Evolutionary conservation across 768 basidiomycete genomes (phyloP).

Genomic region (Calocybe gangraenosa): DNA sequence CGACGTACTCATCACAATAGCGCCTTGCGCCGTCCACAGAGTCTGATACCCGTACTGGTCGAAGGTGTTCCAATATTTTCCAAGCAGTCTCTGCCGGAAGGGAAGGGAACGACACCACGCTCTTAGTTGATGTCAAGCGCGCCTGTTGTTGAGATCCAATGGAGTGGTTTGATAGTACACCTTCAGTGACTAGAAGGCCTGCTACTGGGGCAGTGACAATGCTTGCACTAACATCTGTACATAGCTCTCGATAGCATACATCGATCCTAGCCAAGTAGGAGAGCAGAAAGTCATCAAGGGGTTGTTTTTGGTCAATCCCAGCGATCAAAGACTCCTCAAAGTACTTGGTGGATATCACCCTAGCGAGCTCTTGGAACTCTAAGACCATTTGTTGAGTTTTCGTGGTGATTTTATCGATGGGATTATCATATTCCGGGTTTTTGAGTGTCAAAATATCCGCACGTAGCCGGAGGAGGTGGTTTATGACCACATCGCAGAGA

Average conservation of each 20-base stretch:
- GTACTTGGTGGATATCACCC: too few species aligned
- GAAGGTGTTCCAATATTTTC: slow-evolving; percentile 5
- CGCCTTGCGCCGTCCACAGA: neutral
- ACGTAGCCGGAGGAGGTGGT: neutral
- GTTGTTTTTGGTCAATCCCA: neutral
- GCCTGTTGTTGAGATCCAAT: neutral
- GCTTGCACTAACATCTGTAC: neutral
- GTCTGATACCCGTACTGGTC: neutral
- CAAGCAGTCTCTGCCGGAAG: slow-evolving; percentile 10
- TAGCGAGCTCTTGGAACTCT: neutral
- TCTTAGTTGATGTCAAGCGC: neutral
- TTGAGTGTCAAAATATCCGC: neutral
- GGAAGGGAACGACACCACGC: neutral
- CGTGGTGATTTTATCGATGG: neutral
- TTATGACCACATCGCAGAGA: neutral
- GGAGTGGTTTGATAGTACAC: neutral
- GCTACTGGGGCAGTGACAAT: neutral
- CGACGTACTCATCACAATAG: neutral
- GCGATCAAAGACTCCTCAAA: neutral
- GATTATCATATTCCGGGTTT: neutral
- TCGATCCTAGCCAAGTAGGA: slow-evolving; percentile 1
- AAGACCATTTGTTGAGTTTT: neutral
- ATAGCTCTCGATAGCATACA: neutral
- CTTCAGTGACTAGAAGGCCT: neutral
- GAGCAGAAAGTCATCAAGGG: neutral